These are phyloP conservation scores for Aspergillus tamarii DNA, from an alignment of 2,329 filamentous ascomycete species.

Conservation along the genomic window DNA sequence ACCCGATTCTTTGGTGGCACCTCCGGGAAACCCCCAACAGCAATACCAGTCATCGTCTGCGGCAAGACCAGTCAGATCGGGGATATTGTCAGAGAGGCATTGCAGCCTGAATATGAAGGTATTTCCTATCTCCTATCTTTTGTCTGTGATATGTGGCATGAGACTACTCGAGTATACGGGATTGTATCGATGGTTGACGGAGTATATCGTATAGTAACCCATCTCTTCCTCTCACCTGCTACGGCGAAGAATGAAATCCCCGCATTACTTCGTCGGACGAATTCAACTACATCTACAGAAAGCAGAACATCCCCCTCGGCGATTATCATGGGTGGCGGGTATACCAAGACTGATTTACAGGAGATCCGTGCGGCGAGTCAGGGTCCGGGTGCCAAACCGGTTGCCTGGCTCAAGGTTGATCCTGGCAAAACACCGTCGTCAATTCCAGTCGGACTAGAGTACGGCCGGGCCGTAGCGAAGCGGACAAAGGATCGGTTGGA, in stretches of 20 bases:
- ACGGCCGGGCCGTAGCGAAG: not conserved
- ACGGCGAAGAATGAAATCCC: not conserved
- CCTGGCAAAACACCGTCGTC: not conserved
- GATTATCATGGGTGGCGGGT: not conserved
- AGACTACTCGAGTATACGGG: no score
- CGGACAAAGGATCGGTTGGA: not conserved
- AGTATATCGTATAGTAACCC: not conserved
- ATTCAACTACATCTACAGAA: not conserved
- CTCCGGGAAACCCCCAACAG: not conserved
- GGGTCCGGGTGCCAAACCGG: not conserved
- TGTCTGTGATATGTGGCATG: not conserved
- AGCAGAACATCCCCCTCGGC: not conserved
- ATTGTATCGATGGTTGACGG: no score
- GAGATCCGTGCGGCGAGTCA: not conserved
- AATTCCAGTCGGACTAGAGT: not conserved
- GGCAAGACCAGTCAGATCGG: not conserved
- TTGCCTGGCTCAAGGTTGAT: not conserved
- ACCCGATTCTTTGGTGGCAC: not conserved
- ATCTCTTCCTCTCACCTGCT: not conserved
- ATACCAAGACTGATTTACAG: not conserved
- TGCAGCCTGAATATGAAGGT: not conserved
- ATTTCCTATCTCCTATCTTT: not conserved
- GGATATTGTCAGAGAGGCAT: not conserved
- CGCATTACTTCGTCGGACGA: not conserved
- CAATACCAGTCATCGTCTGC: not conserved